These are phyloP conservation scores for Candida pseudoviswanathii DNA, from an alignment of 1,139 yeast species.

Conservation along the genomic window DNA sequence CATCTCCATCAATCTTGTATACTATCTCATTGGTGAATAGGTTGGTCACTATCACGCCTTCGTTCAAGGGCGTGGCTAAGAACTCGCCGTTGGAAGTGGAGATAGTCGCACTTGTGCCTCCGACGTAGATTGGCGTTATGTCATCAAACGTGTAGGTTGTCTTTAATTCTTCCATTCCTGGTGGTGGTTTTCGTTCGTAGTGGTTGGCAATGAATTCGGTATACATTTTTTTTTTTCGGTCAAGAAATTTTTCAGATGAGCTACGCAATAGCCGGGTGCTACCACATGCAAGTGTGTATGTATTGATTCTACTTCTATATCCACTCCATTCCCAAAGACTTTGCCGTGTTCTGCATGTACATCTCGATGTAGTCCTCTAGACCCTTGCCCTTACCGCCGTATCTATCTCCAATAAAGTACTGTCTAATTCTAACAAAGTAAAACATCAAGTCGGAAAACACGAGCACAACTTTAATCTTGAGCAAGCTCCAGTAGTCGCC, in stretches of 20 bases:
- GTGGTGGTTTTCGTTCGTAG: not conserved
- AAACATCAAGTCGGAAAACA: slow-evolving; percentile 48
- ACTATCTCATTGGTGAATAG: slow-evolving; percentile 57
- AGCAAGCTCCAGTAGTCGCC: slow-evolving; percentile 27
- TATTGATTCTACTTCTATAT: slow-evolving; percentile 7
- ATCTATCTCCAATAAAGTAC: slow-evolving; percentile 31
- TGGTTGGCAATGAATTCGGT: not conserved
- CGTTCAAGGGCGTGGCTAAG: slow-evolving; percentile 79
- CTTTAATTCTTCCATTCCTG: slow-evolving; percentile 28
- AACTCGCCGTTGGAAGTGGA: slow-evolving; percentile 59
- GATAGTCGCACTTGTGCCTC: slow-evolving; percentile 76
- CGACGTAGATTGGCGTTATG: slow-evolving; percentile 76
- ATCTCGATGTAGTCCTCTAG: slow-evolving; percentile 51
- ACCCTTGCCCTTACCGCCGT: slow-evolving; percentile 39
- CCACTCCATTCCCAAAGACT: slow-evolving; percentile 43
- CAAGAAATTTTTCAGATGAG: not conserved
- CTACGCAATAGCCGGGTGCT: not conserved
- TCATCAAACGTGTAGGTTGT: slow-evolving; percentile 37
- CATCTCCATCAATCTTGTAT: slow-evolving; percentile 80
- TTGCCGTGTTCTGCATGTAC: slow-evolving; percentile 44
- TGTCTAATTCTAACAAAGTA: slow-evolving; percentile 43
- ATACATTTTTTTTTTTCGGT: not conserved
- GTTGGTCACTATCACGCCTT: slow-evolving; percentile 73
- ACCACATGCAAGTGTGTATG: too few relatives aligned
- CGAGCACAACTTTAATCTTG: slow-evolving; percentile 37